Conservation (phyloP, 805 yeast species). For the Wickerhamiella lipophila region DNA sequence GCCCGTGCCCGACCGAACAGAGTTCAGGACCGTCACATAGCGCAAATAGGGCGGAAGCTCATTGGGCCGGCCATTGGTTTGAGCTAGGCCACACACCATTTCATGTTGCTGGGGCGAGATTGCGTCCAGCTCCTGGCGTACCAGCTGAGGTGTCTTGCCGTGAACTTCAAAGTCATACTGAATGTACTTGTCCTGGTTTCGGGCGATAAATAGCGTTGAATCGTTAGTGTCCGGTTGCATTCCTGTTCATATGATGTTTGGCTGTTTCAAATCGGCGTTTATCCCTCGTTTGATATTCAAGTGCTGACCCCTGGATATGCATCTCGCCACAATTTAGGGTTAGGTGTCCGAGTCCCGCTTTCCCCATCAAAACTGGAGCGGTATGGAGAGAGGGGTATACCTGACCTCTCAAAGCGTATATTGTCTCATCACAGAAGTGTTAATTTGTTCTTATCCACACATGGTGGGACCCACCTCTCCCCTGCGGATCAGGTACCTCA, state of each 20-base stretch:
- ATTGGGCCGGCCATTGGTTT: neutral
- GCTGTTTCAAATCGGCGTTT: neutral
- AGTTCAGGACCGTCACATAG: slow-evolving; percentile 27
- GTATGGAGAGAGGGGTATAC: too few relatives aligned
- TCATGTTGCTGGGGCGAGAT: neutral
- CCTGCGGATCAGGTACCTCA: neutral
- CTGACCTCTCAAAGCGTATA: too few relatives aligned
- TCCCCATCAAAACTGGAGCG: too few relatives aligned
- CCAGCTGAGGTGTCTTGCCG: neutral
- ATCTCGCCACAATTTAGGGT: slow-evolving; percentile 1
- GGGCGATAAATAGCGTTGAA: neutral
- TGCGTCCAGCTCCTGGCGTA: neutral
- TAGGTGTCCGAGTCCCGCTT: neutral
- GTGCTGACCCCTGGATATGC: neutral
- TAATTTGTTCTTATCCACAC: too few relatives aligned
- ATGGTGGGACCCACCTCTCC: too few relatives aligned
- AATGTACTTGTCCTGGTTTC: neutral
- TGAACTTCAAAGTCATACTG: neutral
- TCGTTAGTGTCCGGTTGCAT: neutral
- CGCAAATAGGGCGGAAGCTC: slow-evolving; percentile 7
- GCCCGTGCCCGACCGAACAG: slow-evolving; percentile 25
- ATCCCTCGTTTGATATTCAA: neutral
- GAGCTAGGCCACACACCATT: neutral
- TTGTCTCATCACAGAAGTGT: too few relatives aligned
- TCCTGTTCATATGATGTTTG: neutral